phyloP scores from a whole-genome alignment of 768 basidiomycete genomes.

The Rhodotorula kratochvilovae region DNA sequence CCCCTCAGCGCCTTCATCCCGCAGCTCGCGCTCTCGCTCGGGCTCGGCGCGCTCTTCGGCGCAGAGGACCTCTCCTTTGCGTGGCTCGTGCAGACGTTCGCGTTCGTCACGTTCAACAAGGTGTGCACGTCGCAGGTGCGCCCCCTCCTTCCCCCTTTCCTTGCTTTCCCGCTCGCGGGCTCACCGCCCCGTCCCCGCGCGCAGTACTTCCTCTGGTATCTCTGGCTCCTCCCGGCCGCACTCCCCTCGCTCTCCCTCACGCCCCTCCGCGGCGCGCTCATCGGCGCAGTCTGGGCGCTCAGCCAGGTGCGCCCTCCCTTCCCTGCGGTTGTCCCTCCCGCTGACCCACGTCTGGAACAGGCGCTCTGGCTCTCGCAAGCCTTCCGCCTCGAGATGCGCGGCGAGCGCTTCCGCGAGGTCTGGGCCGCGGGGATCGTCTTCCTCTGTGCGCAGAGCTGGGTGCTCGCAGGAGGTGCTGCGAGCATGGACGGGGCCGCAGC shows the following conservation, averaged over 20 bases:
- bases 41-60: slow-evolving; percentile 69
- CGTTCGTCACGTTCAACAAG: slow-evolving; percentile 95
- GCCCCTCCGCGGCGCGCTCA: neutral
- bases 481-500: neutral
- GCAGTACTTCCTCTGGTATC: slow-evolving; percentile 97
- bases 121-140: slow-evolving; percentile 94
- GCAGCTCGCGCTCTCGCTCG: slow-evolving; percentile 55
- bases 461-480: slow-evolving; percentile 46
- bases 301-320: neutral
- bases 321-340: too few species aligned
- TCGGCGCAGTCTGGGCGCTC: slow-evolving; percentile 41
- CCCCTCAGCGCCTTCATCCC: slow-evolving; percentile 42
- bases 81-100: slow-evolving; percentile 85
- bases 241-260: slow-evolving; percentile 57
- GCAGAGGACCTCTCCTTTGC: slow-evolving; percentile 65
- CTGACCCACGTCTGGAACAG: too few species aligned
- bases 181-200: neutral
- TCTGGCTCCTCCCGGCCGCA: slow-evolving; percentile 77
- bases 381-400: slow-evolving; percentile 83
- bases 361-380: slow-evolving; percentile 87
- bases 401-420: slow-evolving; percentile 65
- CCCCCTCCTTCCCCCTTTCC: too few species aligned
- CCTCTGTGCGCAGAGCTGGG: slow-evolving; percentile 72
- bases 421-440: slow-evolving; percentile 77
- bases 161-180: neutral